Percentiles rank a stretch among this genome's conserved stretches.
phyloP scores from a whole-genome alignment of 225 moss, liverwort and hornwort genomes.

The Lunularia cruciata region DNA sequence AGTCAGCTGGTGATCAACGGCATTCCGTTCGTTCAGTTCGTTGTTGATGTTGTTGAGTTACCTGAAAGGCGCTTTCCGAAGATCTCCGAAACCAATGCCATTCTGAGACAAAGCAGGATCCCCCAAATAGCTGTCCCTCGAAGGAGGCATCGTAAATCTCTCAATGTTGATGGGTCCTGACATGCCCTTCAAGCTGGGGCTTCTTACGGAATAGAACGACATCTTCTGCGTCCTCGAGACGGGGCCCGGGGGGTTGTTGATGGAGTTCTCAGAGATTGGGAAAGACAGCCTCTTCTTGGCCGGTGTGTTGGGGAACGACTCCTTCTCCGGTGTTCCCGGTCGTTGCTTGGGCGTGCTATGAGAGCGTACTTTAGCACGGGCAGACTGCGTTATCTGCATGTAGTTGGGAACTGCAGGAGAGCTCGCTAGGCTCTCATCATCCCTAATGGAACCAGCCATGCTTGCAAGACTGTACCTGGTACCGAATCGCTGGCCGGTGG shows the following conservation, averaged over 20 bases:
- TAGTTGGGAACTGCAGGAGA: constrained; percentile 89
- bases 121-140: constrained; percentile 30
- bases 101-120: constrained; percentile 42
- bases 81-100: constrained; percentile 34
- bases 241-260: constrained; percentile 42
- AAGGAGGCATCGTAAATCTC: constrained; percentile 36
- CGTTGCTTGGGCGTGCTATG: constrained; percentile 96
- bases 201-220: constrained; percentile 45
- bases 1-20: neutral
- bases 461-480: constrained; percentile 69
- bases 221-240: constrained; percentile 44
- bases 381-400: constrained; percentile 97
- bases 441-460: constrained; percentile 59
- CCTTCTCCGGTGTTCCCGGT: constrained; percentile 88
- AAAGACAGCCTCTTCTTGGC: constrained; percentile 80
- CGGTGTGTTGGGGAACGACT: constrained; percentile 56
- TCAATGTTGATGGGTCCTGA: constrained; percentile 36
- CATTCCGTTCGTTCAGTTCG: too few relatives aligned
- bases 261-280: constrained; percentile 56
- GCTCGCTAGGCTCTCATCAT: constrained; percentile 90
- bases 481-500: constrained; percentile 57
- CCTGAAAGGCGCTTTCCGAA: constrained; percentile 41
- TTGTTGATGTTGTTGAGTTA: constrained; percentile 13
- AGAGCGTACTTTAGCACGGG: constrained; percentile 85
- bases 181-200: constrained; percentile 48